Conservation (phyloP, 2,329 filamentous ascomycete species). For the Pseudogymnoascus sp. region DNA sequence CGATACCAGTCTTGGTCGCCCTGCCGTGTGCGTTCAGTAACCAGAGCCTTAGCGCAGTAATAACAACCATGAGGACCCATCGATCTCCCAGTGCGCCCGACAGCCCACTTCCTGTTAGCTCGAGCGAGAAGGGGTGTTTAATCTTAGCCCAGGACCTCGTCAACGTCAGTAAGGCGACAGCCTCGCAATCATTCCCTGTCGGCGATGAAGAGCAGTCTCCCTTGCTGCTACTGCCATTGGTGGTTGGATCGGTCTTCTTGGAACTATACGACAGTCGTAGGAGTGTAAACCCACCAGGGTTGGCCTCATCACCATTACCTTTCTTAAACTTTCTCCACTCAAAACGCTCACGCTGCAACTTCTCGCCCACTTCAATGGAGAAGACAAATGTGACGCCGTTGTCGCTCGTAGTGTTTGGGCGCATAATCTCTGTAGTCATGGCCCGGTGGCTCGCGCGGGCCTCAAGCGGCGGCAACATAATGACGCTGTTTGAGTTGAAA, state of each 20-base stretch:
- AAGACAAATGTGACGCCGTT: slow-evolving; percentile 13
- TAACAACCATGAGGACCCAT: slow-evolving; percentile 13
- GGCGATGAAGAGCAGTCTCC: not conserved
- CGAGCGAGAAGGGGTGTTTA: slow-evolving; percentile 14
- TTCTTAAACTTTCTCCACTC: slow-evolving; percentile 19
- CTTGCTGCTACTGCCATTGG: slow-evolving; percentile 1
- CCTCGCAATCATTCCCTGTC: not conserved
- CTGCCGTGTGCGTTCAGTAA: slow-evolving; percentile 5
- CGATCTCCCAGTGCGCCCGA: slow-evolving; percentile 10
- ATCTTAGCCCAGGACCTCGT: slow-evolving; percentile 13
- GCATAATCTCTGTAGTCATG: slow-evolving; percentile 14
- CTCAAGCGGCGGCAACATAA: slow-evolving; percentile 13
- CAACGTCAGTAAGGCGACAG: slow-evolving; percentile 14
- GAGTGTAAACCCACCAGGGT: slow-evolving; percentile 9
- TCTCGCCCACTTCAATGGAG: slow-evolving; percentile 14
- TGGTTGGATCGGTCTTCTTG: not conserved
- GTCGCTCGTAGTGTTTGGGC: slow-evolving; percentile 9
- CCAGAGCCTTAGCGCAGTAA: slow-evolving; percentile 15
- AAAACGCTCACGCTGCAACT: slow-evolving; percentile 16
- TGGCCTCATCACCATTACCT: slow-evolving; percentile 11
- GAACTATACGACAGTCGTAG: not conserved
- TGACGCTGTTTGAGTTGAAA: slow-evolving; percentile 12
- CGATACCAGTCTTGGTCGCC: not conserved
- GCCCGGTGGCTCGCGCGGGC: not conserved
- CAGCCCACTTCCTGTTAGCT: slow-evolving; percentile 9